These are phyloP conservation scores for Dactylellina sp. DNA, from an alignment of 2,329 filamentous ascomycete genomes.

Conservation along the genomic window DNA sequence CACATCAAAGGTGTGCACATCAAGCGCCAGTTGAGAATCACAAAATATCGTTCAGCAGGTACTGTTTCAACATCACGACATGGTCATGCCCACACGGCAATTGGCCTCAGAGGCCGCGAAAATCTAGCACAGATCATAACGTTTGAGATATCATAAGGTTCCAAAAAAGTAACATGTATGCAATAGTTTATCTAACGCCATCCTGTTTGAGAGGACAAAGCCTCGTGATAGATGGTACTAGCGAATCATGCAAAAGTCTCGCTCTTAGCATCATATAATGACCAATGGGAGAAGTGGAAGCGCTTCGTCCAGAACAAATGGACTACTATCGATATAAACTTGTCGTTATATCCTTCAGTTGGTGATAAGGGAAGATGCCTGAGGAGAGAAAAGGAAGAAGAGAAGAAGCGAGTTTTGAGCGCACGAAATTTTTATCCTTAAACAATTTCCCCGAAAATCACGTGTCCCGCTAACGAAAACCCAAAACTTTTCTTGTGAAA, in stretches of 20 bases:
- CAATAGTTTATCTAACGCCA: constrained; percentile 57
- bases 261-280: constrained; percentile 56
- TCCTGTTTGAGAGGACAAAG: constrained; percentile 32
- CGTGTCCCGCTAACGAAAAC: constrained; percentile 32
- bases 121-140: not conserved
- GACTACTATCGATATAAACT: constrained; percentile 56
- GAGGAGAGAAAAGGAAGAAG: constrained; percentile 41
- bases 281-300: constrained; percentile 55
- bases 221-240: constrained; percentile 55
- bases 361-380: constrained; percentile 57
- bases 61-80: not conserved
- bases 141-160: not conserved
- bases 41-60: too few species aligned
- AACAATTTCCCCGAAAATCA: constrained; percentile 18
- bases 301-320: constrained; percentile 57
- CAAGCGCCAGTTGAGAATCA: too few species aligned
- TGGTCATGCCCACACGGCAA: not conserved
- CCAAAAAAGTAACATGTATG: constrained; percentile 54
- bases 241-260: constrained; percentile 56
- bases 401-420: constrained; percentile 25
- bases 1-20: constrained; percentile 7
- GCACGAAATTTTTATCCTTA: constrained; percentile 37
- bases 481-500: constrained; percentile 47
- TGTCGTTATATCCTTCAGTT: constrained; percentile 56
- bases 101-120: not conserved